Conservation (phyloP, 1,139 yeast genomes). For the Yamadazyma taylorii region DNA sequence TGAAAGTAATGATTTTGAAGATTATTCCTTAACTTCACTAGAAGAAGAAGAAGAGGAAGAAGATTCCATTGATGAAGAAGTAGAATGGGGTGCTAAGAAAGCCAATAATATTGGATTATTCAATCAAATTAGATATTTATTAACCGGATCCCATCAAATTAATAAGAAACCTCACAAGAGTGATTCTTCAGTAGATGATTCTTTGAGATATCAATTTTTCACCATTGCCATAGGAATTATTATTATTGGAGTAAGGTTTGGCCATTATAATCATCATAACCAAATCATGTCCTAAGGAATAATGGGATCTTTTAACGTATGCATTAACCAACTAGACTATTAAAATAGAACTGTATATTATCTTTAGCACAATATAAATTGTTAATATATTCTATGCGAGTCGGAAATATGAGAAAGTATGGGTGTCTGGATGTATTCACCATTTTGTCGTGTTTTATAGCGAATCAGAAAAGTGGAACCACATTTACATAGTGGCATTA, state of each 20-base stretch:
- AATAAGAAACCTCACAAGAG: constrained; percentile 20
- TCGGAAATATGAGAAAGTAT: background rate
- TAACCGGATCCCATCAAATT: constrained; percentile 32
- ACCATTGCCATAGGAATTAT: constrained; percentile 47
- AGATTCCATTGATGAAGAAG: constrained; percentile 16
- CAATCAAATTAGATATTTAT: constrained; percentile 34
- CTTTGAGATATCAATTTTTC: constrained; percentile 43
- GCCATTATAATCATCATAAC: constrained; percentile 21
- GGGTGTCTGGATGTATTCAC: background rate
- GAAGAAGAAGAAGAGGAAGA: constrained; percentile 1
- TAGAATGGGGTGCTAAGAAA: constrained; percentile 17
- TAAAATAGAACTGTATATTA: background rate
- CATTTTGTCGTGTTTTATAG: too few relatives aligned
- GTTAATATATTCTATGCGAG: too few relatives aligned
- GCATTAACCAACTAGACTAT: background rate
- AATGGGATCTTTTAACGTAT: background rate
- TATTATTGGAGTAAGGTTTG: constrained; percentile 42
- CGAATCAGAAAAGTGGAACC: constrained; percentile 17
- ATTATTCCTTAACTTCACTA: background rate
- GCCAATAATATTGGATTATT: constrained; percentile 29
- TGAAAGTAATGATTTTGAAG: constrained; percentile 1
- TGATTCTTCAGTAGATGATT: constrained; percentile 39
- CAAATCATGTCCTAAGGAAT: background rate
- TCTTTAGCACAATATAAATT: too few relatives aligned
- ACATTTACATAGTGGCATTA: constrained; percentile 3